A percentile compares a stretch with the other conserved stretches of the same genome.
phyloP scores from a whole-genome alignment of 1,139 yeast species.

The Sugiyamaella pinicola region DNA sequence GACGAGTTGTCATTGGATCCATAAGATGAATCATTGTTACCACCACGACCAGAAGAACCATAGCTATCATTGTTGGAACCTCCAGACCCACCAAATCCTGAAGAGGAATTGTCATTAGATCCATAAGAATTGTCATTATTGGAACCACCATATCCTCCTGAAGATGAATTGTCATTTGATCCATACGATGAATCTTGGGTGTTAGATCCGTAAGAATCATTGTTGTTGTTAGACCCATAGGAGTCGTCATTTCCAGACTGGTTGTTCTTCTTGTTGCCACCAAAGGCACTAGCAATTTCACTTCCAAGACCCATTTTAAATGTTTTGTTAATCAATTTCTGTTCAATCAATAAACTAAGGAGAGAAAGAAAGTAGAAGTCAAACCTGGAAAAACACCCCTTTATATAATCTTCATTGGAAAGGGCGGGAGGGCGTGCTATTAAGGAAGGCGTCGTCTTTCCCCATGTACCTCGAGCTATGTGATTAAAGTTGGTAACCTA shows the following conservation, averaged over 20 bases:
- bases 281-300: conserved; percentile 20
- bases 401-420: conserved; percentile 12
- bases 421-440: background rate
- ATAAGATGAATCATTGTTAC: conserved; percentile 20
- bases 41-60: conserved; percentile 19
- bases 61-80: conserved; percentile 23
- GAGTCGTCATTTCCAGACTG: conserved; percentile 22
- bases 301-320: conserved; percentile 32
- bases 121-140: conserved; percentile 31
- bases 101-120: conserved; percentile 22
- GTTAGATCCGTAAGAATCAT: conserved; percentile 23
- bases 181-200: conserved; percentile 22
- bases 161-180: conserved; percentile 14
- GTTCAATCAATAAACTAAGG: background rate
- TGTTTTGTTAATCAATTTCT: background rate
- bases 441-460: conserved; percentile 6
- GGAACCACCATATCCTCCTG: background rate
- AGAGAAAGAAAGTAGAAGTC: conserved; percentile 2
- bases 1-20: conserved; percentile 30
- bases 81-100: conserved; percentile 22
- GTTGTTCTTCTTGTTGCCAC: conserved; percentile 23
- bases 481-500: conserved; percentile 4
- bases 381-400: conserved; percentile 1
- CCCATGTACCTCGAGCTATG: background rate
- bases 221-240: conserved; percentile 24